Base-by-base conservation (phyloP, 345 rosid species). In the Hirschfeldia incana region DNA sequence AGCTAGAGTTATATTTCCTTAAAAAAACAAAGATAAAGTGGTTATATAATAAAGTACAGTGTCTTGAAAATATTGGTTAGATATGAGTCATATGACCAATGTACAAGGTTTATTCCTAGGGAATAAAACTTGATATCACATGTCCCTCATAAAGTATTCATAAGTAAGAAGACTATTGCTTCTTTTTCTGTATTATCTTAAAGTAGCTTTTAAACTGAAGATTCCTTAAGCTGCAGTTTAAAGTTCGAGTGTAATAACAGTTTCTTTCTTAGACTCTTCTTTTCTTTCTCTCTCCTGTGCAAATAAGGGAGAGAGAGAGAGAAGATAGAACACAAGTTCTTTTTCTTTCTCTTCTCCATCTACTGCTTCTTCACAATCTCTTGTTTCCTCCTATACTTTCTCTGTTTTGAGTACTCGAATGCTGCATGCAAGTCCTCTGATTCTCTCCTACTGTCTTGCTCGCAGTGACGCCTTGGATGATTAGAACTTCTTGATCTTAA, bases 361-460 rank as follows among this genome's bases (percentile, higher is more conserved):
- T 8, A 3, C 46, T 13, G 5, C 51, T 44, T 44, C 51, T 44
- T 44, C 15, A 44, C 51, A 44, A 44, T 3, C 51, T 44, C 51
- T 12, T 44, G 15, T 44, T n/a, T 44, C 51, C 51, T 42, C 44
- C 44, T 39, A 9, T 36, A 9, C 42, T 44, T 44, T 12, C 51
- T 44, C 51, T 44, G 57, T 49, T 49, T n/a, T 49, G 17, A 5
- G n/a, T 2, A 8, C 21, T 63, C 53, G 4, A 29, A 10, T 62
- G 39, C 65, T 79, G 83, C 83, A 80, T 80, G 83, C 83, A 80
- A 8, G 1, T 6, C 8, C 9, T 46, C 58, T 78, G 51, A 42
- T 13, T 29, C 55, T 17, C 65, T 6, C 7, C 36, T 0, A 36
- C 3, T 36, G 15, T 65, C 9, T n/a, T 65, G 1, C 21, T 33